Conservation (phyloP, 2,329 filamentous ascomycete genomes). For the Pseudogymnoascus sp. region DNA sequence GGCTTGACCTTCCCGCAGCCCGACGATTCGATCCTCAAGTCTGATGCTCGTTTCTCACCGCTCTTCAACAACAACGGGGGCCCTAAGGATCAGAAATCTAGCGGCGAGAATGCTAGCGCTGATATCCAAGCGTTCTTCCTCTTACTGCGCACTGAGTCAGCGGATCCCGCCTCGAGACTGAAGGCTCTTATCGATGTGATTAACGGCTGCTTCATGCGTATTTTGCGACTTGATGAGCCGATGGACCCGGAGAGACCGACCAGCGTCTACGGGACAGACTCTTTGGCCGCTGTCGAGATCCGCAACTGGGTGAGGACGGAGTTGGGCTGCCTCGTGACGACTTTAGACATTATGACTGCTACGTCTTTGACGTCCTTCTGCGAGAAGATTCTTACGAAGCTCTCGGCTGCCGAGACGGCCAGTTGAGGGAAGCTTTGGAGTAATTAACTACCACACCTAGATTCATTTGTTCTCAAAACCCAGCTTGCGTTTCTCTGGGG, state of each 20-base stretch:
- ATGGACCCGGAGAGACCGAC: slow-evolving; percentile 13
- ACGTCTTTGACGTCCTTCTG: background rate
- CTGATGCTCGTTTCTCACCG: background rate
- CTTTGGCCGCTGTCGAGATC: slow-evolving; percentile 18
- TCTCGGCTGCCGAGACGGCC: background rate
- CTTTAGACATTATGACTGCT: slow-evolving; percentile 38
- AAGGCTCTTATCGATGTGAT: background rate
- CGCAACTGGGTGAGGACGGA: slow-evolving; percentile 15
- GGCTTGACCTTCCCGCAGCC: background rate
- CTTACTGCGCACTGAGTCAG: background rate
- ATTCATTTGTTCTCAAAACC: background rate
- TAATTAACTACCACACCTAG: background rate
- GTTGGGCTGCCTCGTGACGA: slow-evolving; percentile 31
- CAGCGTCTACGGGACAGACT: slow-evolving; percentile 16
- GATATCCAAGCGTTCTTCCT: slow-evolving; percentile 8
- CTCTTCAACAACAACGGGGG: background rate
- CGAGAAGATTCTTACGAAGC: background rate
- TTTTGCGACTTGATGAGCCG: slow-evolving; percentile 12
- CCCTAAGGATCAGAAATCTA: background rate
- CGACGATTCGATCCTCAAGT: slow-evolving; percentile 18
- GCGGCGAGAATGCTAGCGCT: background rate
- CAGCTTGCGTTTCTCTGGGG: background rate
- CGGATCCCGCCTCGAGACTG: background rate
- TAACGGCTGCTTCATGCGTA: background rate
- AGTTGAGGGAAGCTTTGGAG: background rate